Conservation (phyloP, 805 yeast genomes). For the Scheffersomyces amazonensis region DNA sequence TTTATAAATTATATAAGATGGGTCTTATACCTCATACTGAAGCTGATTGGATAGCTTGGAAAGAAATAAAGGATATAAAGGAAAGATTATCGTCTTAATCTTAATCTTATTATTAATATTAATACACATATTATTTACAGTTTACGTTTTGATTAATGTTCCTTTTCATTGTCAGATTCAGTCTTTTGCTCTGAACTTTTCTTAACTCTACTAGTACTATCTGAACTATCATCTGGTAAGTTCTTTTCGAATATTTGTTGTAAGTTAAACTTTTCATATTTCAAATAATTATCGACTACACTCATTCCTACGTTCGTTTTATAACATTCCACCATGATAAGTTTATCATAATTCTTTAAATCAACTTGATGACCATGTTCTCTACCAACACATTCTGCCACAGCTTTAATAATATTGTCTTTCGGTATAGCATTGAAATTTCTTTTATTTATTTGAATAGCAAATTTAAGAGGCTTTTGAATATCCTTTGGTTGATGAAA, state of each 20-base stretch:
- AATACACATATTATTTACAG: not conserved
- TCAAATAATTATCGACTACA: slow-evolving; percentile 66
- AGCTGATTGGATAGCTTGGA: slow-evolving; percentile 95
- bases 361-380: slow-evolving; percentile 76
- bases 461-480: slow-evolving; percentile 54
- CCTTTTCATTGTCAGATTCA: not conserved
- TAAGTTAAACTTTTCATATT: slow-evolving; percentile 68
- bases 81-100: no score
- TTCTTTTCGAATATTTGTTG: slow-evolving; percentile 70
- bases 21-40: slow-evolving; percentile 84
- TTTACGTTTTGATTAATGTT: not conserved
- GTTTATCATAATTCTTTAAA: slow-evolving; percentile 71
- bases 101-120: not conserved
- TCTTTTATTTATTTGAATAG: slow-evolving; percentile 76
- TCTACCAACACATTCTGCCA: slow-evolving; percentile 71
- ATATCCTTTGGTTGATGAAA: slow-evolving; percentile 47
- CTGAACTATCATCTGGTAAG: not conserved
- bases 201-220: not conserved
- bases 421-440: slow-evolving; percentile 73
- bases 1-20: slow-evolving; percentile 84
- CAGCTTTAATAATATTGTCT: slow-evolving; percentile 65
- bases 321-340: slow-evolving; percentile 83
- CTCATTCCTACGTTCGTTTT: slow-evolving; percentile 87
- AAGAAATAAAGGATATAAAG: slow-evolving; percentile 34
- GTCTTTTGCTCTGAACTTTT: not conserved